These are phyloP conservation scores for Rhizopogon roseolus DNA, from an alignment of 768 basidiomycete species.

Conservation along the genomic window DNA sequence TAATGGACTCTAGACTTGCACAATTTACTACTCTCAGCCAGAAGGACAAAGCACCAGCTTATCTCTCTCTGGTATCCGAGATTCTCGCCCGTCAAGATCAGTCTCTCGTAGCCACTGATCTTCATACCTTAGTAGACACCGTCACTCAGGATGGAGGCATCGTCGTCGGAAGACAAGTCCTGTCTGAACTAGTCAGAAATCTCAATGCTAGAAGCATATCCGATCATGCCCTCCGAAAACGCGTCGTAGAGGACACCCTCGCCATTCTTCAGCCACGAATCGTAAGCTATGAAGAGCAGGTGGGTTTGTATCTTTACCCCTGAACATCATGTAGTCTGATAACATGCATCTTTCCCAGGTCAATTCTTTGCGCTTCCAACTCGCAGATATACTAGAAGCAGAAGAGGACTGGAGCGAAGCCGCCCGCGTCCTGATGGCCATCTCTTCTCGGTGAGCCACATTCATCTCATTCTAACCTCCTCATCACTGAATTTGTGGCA, in stretches of 20 bases:
- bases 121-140: conserved; percentile 72
- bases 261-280: conserved; percentile 68
- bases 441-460: conserved; percentile 79
- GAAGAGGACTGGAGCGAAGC: conserved; percentile 95
- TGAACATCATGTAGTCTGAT: conserved; percentile 3
- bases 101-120: conserved; percentile 42
- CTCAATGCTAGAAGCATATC: conserved; percentile 54
- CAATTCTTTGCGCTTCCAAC: conserved; percentile 76
- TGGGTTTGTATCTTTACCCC: conserved; percentile 29
- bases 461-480: conserved; percentile 30
- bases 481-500: conserved; percentile 20
- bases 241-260: conserved; percentile 73
- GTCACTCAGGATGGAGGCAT: conserved; percentile 78
- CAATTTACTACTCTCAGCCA: conserved; percentile 63
- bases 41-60: conserved; percentile 82
- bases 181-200: conserved; percentile 76
- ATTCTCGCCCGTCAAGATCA: conserved; percentile 51
- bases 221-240: conserved; percentile 56
- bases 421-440: conserved; percentile 86
- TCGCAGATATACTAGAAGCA: conserved; percentile 84
- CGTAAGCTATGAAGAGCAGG: conserved; percentile 95
- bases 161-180: conserved; percentile 84
- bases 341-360: conserved; percentile 43
- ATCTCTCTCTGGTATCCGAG: conserved; percentile 62
- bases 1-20: conserved; percentile 64